Conservation (phyloP, 2,329 filamentous ascomycete species). For the Kalmusia sp. region DNA sequence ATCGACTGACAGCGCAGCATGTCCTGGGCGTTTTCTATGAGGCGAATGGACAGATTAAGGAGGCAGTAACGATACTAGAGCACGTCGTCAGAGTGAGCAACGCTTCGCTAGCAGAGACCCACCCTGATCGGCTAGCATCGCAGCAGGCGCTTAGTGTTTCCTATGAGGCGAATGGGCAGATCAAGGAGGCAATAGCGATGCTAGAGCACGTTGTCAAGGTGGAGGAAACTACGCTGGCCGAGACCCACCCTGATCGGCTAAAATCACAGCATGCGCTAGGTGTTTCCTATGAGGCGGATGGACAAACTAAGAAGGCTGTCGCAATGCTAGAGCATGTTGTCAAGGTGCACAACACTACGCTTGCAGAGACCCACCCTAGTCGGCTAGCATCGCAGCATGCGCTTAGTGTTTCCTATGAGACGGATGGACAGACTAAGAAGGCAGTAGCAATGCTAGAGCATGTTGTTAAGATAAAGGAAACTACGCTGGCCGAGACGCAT, state of each 20-base stretch:
- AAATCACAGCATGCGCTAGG: not conserved
- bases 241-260: not conserved
- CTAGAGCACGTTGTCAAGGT: slow-evolving; percentile 18
- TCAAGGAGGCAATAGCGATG: slow-evolving; percentile 10
- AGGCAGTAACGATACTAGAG: too few species aligned
- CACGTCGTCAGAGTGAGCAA: too few species aligned
- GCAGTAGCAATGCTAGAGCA: not conserved
- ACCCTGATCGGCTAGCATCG: slow-evolving; percentile 11
- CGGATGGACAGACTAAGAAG: not conserved
- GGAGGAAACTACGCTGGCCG: slow-evolving; percentile 1
- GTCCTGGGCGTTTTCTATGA: too few species aligned
- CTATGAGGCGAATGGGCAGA: slow-evolving; percentile 4
- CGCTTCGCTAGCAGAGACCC: too few species aligned
- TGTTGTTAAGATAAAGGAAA: not conserved
- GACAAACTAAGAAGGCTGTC: not conserved
- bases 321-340: not conserved
- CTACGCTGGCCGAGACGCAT: too few species aligned
- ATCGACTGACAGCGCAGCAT: slow-evolving; percentile 10
- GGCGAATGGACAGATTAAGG: too few species aligned
- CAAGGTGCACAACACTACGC: too few species aligned
- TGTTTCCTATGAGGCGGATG: not conserved
- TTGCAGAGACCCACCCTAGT: not conserved
- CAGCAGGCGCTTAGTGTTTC: slow-evolving; percentile 12
- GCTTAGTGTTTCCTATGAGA: not conserved
- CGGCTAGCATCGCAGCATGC: not conserved